Conservation (phyloP, 352 stramenopile genomes). For the Phytophthora megakarya region DNA sequence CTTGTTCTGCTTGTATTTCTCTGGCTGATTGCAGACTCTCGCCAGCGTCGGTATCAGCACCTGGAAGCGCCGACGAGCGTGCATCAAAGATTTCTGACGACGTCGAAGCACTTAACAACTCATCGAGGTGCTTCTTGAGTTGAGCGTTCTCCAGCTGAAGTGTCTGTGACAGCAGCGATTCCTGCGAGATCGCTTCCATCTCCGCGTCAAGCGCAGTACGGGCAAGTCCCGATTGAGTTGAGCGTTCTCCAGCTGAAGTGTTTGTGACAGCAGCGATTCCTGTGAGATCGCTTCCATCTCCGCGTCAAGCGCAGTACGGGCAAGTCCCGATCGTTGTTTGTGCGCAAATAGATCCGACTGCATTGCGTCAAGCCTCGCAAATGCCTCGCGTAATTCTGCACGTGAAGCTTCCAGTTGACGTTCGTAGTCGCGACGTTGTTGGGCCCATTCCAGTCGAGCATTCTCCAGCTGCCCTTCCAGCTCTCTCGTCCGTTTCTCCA, state of each 20-base stretch:
- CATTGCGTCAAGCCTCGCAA: constrained; percentile 85
- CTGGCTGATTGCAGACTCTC: constrained; percentile 26
- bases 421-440: constrained; percentile 83
- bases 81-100: constrained; percentile 18
- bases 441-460: constrained; percentile 73
- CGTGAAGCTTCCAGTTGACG: constrained; percentile 65
- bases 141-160: constrained; percentile 84
- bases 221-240: constrained; percentile 89
- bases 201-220: constrained; percentile 78
- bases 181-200: constrained; percentile 89
- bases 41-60: constrained; percentile 10
- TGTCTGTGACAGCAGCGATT: constrained; percentile 74
- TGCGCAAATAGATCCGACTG: constrained; percentile 91
- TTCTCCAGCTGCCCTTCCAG: constrained; percentile 69
- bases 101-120: constrained; percentile 48
- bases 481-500: constrained; percentile 63
- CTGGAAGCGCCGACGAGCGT: constrained; percentile 7
- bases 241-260: constrained; percentile 80
- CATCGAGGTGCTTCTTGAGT: constrained; percentile 87
- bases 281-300: constrained; percentile 92
- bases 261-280: constrained; percentile 78
- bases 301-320: constrained; percentile 64
- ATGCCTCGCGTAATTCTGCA: constrained; percentile 63
- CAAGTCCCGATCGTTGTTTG: constrained; percentile 76
- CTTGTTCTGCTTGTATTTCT: constrained; percentile 61